Evolutionary conservation across 495 filamentous ascomycete genomes (phyloP).

Genomic region (Podospora pseudopauciseta): DNA sequence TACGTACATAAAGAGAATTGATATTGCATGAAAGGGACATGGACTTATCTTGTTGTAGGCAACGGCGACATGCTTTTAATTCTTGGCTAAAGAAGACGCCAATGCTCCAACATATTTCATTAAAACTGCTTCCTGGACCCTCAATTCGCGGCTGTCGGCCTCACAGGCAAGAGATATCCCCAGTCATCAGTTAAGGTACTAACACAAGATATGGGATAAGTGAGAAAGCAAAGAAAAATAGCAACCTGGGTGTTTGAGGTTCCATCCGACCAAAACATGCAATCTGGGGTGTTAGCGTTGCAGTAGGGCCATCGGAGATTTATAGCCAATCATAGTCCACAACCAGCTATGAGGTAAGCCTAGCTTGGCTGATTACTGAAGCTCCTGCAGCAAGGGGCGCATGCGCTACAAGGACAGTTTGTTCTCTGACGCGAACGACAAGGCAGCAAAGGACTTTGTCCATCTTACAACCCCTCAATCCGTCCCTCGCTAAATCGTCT

Average conservation of each 20-base stretch:
- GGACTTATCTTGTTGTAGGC: too few relatives aligned
- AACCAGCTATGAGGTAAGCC: constrained; percentile 8
- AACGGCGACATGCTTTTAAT: too few relatives aligned
- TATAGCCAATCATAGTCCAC: constrained; percentile 10
- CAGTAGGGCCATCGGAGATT: background rate
- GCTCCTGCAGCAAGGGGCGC: background rate
- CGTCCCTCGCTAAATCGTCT: constrained; percentile 14
- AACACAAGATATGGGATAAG: background rate
- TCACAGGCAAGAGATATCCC: background rate
- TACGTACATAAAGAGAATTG: background rate
- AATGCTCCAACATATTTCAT: background rate
- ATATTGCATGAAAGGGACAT: background rate
- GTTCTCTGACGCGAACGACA: constrained; percentile 10
- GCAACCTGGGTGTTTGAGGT: too few relatives aligned
- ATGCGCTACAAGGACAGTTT: constrained; percentile 20
- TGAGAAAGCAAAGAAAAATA: too few relatives aligned
- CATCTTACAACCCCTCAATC: constrained; percentile 20
- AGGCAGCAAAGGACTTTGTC: constrained; percentile 3
- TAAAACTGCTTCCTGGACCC: background rate
- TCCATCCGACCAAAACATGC: background rate
- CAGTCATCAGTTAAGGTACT: background rate
- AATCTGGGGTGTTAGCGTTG: background rate
- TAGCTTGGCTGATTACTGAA: background rate
- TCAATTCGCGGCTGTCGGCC: background rate
- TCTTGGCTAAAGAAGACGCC: background rate